Base-by-base conservation (phyloP, 352 stramenopile species). In the Globisporangium megalacanthum region DNA sequence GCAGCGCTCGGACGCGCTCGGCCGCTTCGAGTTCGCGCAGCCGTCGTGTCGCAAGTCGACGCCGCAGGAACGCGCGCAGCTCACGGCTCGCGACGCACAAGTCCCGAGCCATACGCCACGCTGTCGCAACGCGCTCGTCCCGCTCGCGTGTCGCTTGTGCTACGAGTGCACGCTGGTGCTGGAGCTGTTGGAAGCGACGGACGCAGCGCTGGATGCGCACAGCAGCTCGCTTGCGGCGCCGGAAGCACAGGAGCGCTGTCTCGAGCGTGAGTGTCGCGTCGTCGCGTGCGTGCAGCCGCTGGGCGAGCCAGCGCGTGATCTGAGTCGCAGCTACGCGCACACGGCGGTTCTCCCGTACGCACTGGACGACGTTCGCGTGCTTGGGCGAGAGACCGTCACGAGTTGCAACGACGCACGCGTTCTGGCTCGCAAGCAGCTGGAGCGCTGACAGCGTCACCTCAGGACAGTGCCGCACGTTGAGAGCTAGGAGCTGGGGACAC, bases 391-490 rank as follows among this genome's bases (percentile, higher is more conserved):
- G n/a, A 6, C 73, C 72, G 47, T 86, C 65, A 1, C 56, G 49
- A 6, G 66, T 69, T 8, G 70, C 69, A 22, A 77, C 58, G 6
- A 76, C 60, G 9, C 71, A 71, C 17, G 72, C 50, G 49, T 89
- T 76, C 1, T 58, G 58, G 2, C 56, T 64, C 33, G 72, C 78
- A 29, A 89, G 57, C 1, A 42, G 47, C 11, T 70, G 61, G 4
- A 93, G 46, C 11, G 63, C 61, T 9, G 53, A 52, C 4, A 84
- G 58, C 2, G 82, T 83, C 41, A 93, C 72, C 46, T 88, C 75
- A 13, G 77, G 75, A 15, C 80, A 89, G 58, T 87, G 77, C 29
- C 76, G 75, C 15, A 88, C 65, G 53, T 84, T 72, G 11, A 93
- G 60, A 7, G 59, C 65, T 13, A 62, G 41, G 5, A 93, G 64